phyloP scores from a whole-genome alignment of 179 eudicot genomes.

The Amaranthus tricolor region DNA sequence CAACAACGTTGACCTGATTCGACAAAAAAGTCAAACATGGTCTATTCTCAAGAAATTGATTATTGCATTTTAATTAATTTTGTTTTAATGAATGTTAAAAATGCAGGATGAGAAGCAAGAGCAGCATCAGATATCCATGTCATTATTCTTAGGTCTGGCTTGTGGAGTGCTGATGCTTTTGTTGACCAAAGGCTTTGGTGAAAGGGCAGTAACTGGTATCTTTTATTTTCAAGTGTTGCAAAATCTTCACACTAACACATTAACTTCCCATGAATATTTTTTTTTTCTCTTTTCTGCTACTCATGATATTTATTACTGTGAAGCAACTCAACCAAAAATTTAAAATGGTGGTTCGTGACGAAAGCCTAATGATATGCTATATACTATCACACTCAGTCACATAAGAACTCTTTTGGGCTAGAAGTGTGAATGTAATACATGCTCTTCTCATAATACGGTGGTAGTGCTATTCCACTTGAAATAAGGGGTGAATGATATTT shows the following conservation, averaged over 20 bases:
- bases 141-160: slow-evolving; percentile 71
- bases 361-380: too few relatives aligned
- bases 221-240: slow-evolving; percentile 38
- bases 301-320: background rate
- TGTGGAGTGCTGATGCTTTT: slow-evolving; percentile 73
- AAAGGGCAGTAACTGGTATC: slow-evolving; percentile 77
- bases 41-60: background rate
- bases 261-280: slow-evolving; percentile 3
- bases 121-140: slow-evolving; percentile 87
- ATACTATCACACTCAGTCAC: too few relatives aligned
- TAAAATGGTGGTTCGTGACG: too few relatives aligned
- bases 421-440: too few relatives aligned
- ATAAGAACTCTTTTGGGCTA: too few relatives aligned
- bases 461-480: too few relatives aligned
- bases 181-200: slow-evolving; percentile 60
- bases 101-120: slow-evolving; percentile 78
- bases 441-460: too few relatives aligned
- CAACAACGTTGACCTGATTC: background rate
- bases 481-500: too few relatives aligned
- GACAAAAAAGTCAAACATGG: background rate
- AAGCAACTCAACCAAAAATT: too few relatives aligned
- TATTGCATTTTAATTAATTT: background rate
- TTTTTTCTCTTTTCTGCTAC: background rate
- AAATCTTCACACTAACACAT: slow-evolving; percentile 17
- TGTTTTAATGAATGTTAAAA: slow-evolving; percentile 14